Evolutionary conservation across 352 stramenopile species (phyloP).

Genomic region (Sclerospora graminicola): DNA sequence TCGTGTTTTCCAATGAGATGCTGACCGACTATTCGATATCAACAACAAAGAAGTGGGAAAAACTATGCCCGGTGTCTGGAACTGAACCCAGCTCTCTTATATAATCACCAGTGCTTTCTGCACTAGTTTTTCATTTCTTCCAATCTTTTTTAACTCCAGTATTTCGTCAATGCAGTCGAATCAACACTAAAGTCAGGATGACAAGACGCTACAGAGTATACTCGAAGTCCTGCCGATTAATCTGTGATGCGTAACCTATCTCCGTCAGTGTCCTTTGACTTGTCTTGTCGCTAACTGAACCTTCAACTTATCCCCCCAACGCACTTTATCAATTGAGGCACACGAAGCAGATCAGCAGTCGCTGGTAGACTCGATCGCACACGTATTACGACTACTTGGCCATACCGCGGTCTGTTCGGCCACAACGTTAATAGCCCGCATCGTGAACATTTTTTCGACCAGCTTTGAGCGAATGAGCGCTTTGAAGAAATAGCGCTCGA

Average conservation of each 20-base stretch:
- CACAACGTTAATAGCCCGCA: slow-evolving; percentile 91
- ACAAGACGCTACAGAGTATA: slow-evolving; percentile 74
- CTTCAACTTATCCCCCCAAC: slow-evolving; percentile 47
- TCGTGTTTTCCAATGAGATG: slow-evolving; percentile 93
- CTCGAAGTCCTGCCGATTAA: slow-evolving; percentile 89
- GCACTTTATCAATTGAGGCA: slow-evolving; percentile 58
- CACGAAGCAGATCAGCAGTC: slow-evolving; percentile 49
- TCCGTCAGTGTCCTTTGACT: slow-evolving; percentile 79
- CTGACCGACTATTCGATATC: slow-evolving; percentile 64
- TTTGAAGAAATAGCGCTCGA: slow-evolving; percentile 90
- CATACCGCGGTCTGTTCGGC: slow-evolving; percentile 93
- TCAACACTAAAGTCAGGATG: slow-evolving; percentile 88
- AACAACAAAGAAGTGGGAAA: slow-evolving; percentile 96
- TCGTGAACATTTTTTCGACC: slow-evolving; percentile 75
- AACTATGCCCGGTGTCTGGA: too few species aligned
- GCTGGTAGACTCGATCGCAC: slow-evolving; percentile 70
- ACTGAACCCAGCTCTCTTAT: too few species aligned
- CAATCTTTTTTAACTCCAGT: too few species aligned
- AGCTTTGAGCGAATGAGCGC: slow-evolving; percentile 89
- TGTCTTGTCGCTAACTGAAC: slow-evolving; percentile 42
- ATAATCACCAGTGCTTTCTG: too few species aligned
- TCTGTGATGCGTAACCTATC: slow-evolving; percentile 93
- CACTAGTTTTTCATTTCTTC: too few species aligned
- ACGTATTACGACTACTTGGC: slow-evolving; percentile 60
- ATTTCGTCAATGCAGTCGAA: slow-evolving; percentile 91